phyloP scores from a whole-genome alignment of 1,284 basidiomycete species.

The Heliocybe sulcata region DNA sequence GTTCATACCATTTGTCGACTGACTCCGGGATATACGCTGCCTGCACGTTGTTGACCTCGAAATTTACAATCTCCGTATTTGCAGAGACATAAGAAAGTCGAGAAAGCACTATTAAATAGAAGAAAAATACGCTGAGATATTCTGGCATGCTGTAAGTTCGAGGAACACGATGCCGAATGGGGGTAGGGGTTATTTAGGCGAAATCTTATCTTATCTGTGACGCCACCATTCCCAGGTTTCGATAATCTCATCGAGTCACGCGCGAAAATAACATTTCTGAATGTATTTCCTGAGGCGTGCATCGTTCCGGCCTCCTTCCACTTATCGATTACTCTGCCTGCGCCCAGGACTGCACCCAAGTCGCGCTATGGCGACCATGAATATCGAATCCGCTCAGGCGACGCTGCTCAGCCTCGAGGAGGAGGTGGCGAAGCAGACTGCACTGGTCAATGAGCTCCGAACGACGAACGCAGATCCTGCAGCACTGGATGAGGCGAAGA shows the following conservation, averaged over 20 bases:
- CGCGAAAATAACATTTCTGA: slow-evolving; percentile 1
- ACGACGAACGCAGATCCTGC: slow-evolving; percentile 41
- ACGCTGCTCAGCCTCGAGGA: slow-evolving; percentile 31
- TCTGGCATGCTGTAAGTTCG: not conserved
- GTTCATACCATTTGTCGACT: slow-evolving; percentile 9
- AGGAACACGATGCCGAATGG: not conserved
- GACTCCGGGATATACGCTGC: slow-evolving; percentile 1
- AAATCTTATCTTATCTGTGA: not conserved
- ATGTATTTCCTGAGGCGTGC: not conserved
- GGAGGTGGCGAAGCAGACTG: slow-evolving; percentile 47
- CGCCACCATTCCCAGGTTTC: not conserved
- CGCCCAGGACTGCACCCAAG: not conserved
- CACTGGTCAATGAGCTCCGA: slow-evolving; percentile 52
- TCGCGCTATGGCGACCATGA: slow-evolving; percentile 18
- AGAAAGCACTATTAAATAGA: not conserved
- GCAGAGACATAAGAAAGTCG: slow-evolving; percentile 17
- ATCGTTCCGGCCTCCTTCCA: not conserved
- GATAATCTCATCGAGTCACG: slow-evolving; percentile 3
- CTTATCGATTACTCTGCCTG: slow-evolving; percentile 8
- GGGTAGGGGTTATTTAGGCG: not conserved
- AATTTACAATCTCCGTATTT: slow-evolving; percentile 65
- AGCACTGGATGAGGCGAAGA: slow-evolving; percentile 55
- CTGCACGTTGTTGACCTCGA: slow-evolving; percentile 26
- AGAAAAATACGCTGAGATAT: not conserved
- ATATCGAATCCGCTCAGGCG: slow-evolving; percentile 8